Base-by-base conservation (phyloP, 2,329 filamentous ascomycete species). In the Gaeumannomyces sp. region DNA sequence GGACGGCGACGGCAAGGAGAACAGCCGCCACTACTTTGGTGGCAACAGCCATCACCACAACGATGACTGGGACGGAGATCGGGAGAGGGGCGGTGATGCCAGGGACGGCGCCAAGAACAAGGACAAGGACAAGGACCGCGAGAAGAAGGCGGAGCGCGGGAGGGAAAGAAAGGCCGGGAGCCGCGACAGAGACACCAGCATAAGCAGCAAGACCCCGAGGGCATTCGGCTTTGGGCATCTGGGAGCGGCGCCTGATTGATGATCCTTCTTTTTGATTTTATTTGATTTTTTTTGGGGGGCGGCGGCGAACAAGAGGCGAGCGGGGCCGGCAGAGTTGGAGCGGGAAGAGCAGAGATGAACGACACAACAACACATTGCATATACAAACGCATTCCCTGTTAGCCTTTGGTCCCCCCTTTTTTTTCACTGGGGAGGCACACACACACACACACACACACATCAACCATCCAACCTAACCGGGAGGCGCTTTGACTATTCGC, bases 21-120 rank as follows among this genome's bases (percentile, higher is more conserved):
- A 63, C 13, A 38, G 74, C 69, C 62, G 69, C 66, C 63, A 73
- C 69, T 65, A 67, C 70, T 60, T 64, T 66, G 53, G 27, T 63
- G 60, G 62, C 38, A 25, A 19, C 19, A 13, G 50, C 45, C 71
- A 57, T 68, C 67, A 45, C 28, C 70, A 28, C 14, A 14, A 53
- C 14, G 53, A 62, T 14, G 61, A 62, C 53, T 29, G 35, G 45
- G 8, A 53, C 22, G 45, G 45, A n/a, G n/a, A 28, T 10, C 60
- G 67, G 19, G 63, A 64, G 11, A 33, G 25, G 64, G 56, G 45
- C 29, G 58, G 31, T 59, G 59, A 56, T 70, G 72, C 74, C 5
- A 76, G 45, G 63, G 59, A 66, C 27, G 60, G 64, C 27, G 62
- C 65, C 16, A 66, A 61, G 38, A 64, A 62, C 29, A 59, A 61